Percentiles rank a stretch among this genome's conserved stretches.
phyloP scores from a whole-genome alignment of 257 asterid genomes.

The Solanum ossicruentum region DNA sequence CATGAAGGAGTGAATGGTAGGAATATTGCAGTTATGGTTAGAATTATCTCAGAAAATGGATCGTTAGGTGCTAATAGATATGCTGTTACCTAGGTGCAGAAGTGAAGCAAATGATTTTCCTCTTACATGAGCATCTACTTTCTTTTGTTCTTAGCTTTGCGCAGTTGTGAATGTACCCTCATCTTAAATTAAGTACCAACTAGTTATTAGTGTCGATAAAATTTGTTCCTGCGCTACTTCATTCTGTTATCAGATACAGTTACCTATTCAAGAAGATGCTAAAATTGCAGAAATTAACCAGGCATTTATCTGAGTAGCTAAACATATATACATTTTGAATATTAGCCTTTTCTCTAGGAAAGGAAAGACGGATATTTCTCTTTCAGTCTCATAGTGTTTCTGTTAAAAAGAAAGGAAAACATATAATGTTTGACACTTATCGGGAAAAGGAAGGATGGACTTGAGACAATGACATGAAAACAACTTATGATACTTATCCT shows the following conservation, averaged over 20 bases:
- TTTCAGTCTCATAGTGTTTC: not conserved
- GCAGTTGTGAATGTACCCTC: not conserved
- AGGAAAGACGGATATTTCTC: not conserved
- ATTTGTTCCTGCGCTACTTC: not conserved
- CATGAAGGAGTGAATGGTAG: not conserved
- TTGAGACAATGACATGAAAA: not conserved
- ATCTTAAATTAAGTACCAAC: not conserved
- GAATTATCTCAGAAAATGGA: not conserved
- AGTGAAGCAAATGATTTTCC: not conserved
- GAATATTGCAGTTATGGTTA: not conserved
- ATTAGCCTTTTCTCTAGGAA: not conserved
- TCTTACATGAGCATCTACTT: not conserved
- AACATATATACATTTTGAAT: not conserved
- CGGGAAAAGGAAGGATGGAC: not conserved
- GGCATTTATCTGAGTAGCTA: not conserved
- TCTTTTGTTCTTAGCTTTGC: not conserved
- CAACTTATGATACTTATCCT: not conserved
- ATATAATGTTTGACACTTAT: not conserved
- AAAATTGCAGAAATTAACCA: not conserved
- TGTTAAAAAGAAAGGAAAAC: not conserved
- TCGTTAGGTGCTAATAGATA: not conserved
- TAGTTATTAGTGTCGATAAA: not conserved
- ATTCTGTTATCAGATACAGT: not conserved
- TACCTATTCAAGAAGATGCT: not conserved
- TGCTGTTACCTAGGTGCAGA: not conserved